A percentile compares a stretch with the other conserved stretches of the same genome.
These are phyloP conservation scores for Pseudonitzschia delicatissima DNA, from an alignment of 108 stramenopile species.

Conservation along the genomic window DNA sequence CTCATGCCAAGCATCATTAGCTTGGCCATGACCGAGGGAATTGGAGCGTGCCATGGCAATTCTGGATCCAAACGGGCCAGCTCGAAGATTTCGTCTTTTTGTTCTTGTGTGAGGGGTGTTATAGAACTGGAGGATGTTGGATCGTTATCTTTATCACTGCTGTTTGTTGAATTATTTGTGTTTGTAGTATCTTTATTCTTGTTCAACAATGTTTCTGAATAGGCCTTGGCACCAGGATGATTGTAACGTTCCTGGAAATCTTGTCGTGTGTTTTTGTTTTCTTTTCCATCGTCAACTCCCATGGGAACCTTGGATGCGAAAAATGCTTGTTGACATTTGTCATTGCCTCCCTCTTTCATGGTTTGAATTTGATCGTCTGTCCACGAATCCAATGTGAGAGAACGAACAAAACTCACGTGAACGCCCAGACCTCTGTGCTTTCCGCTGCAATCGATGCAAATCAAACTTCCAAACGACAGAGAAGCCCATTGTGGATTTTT, in stretches of 20 bases:
- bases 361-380: conserved; percentile 19
- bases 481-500: conserved; percentile 79
- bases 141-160: not conserved
- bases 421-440: conserved; percentile 87
- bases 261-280: not conserved
- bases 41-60: not conserved
- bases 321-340: not conserved
- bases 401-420: conserved; percentile 92
- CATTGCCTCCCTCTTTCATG: conserved; percentile 46
- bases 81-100: not conserved
- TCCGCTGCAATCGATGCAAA: conserved; percentile 71
- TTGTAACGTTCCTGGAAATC: conserved; percentile 6
- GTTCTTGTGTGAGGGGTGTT: not conserved
- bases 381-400: conserved; percentile 64
- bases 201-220: not conserved
- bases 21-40: not conserved
- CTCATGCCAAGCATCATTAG: not conserved
- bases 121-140: not conserved
- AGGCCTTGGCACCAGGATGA: not conserved
- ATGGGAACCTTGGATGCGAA: not conserved
- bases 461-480: conserved; percentile 70
- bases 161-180: not conserved
- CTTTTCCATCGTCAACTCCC: not conserved
- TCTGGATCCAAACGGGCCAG: conserved; percentile 1
- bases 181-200: not conserved